phyloP scores from a whole-genome alignment of 352 stramenopile species.

The Phytophthora kernoviae region DNA sequence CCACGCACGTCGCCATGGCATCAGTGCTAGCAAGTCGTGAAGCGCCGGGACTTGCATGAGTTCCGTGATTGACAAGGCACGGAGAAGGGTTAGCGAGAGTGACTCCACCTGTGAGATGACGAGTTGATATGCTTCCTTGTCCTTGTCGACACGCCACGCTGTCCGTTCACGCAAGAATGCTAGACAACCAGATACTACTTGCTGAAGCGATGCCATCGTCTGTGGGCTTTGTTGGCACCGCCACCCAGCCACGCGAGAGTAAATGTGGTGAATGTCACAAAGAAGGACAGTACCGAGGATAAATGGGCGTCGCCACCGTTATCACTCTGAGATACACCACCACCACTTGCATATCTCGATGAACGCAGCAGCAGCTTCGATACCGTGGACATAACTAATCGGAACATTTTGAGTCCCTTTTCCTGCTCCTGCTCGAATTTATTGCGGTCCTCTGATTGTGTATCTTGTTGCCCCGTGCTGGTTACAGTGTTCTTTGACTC shows the following conservation, averaged over 20 bases:
- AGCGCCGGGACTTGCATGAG: conserved; percentile 45
- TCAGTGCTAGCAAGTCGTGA: conserved; percentile 39
- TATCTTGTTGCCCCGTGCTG: conserved; percentile 17
- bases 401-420: conserved; percentile 22
- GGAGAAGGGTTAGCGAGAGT: conserved; percentile 39
- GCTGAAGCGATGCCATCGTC: conserved; percentile 30
- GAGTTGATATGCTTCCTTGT: conserved; percentile 28
- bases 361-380: conserved; percentile 31
- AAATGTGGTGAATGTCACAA: conserved; percentile 60
- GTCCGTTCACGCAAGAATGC: conserved; percentile 29
- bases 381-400: conserved; percentile 25
- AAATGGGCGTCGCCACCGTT: conserved; percentile 12
- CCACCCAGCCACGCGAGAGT: conserved; percentile 40
- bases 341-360: conserved; percentile 16
- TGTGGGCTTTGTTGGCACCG: conserved; percentile 6
- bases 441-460: conserved; percentile 12
- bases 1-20: conserved; percentile 61
- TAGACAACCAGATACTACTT: conserved; percentile 37
- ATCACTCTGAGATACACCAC: conserved; percentile 4
- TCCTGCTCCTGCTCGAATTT: conserved; percentile 21
- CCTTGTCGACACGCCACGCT: conserved; percentile 33
- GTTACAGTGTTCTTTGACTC: conserved; percentile 31
- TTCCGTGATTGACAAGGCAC: conserved; percentile 39
- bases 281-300: conserved; percentile 45
- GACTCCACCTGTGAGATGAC: conserved; percentile 31